Percentiles rank a stretch among this genome's conserved stretches.
Conservation (phyloP, 179 eudicot species). For the Silene noctiflora region DNA sequence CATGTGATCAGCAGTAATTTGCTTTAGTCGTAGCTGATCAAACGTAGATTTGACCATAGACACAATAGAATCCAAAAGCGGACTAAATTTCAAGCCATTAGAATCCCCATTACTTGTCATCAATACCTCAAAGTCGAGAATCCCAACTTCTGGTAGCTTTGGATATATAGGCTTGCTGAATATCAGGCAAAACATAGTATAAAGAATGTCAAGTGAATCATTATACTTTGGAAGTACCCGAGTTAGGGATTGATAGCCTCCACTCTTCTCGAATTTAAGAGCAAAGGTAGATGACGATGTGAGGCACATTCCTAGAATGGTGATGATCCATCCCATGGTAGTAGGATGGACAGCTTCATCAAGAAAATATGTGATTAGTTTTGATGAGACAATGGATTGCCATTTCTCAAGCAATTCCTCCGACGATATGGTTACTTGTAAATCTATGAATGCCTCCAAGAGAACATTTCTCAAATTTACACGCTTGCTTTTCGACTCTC, state of each 20-base stretch:
- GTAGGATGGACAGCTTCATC: conserved; percentile 91
- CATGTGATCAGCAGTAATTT: conserved; percentile 55
- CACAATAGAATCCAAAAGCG: conserved; percentile 69
- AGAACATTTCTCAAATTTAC: conserved; percentile 81
- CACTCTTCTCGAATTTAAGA: conserved; percentile 69
- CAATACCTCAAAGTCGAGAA: conserved; percentile 82
- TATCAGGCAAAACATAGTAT: conserved; percentile 76
- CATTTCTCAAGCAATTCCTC: conserved; percentile 81
- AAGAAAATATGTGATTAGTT: conserved; percentile 70
- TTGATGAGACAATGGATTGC: conserved; percentile 81
- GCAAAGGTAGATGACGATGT: conserved; percentile 68
- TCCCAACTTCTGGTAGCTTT: conserved; percentile 84
- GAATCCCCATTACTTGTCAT: conserved; percentile 69
- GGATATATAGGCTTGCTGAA: conserved; percentile 89
- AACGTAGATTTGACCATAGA: conserved; percentile 72
- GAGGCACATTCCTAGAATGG: conserved; percentile 81
- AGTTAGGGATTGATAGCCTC: conserved; percentile 73
- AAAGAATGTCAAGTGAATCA: conserved; percentile 84
- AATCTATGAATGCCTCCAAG: conserved; percentile 77
- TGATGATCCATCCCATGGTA: conserved; percentile 92
- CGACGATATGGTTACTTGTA: conserved; percentile 69
- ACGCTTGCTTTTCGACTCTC: conserved; percentile 79
- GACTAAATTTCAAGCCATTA: conserved; percentile 58
- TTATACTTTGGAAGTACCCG: conserved; percentile 74
- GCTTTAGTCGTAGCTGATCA: conserved; percentile 60